Conservation (phyloP, 805 yeast genomes). For the Ogataea ramenticola region DNA sequence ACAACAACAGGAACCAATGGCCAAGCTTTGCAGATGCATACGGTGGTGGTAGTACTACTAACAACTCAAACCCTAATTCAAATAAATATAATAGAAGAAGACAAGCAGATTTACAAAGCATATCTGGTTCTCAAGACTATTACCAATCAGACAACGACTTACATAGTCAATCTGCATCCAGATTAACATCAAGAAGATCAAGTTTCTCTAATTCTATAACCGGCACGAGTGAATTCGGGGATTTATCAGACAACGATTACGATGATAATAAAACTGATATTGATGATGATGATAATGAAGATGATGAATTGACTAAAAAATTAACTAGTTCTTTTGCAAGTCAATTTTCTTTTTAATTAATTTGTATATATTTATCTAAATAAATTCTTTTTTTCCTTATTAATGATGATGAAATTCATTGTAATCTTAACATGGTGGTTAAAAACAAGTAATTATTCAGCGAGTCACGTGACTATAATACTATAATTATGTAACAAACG, state of each 20-base stretch:
- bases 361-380: conserved; percentile 1
- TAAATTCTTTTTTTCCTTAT: background rate
- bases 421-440: too few species aligned
- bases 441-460: too few species aligned
- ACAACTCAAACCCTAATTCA: too few species aligned
- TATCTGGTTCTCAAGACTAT: background rate
- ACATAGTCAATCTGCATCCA: background rate
- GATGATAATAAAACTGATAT: background rate
- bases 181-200: conserved; percentile 10
- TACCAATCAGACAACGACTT: background rate
- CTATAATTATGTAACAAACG: too few species aligned
- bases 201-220: conserved; percentile 20
- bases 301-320: conserved; percentile 29
- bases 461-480: too few species aligned
- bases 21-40: conserved; percentile 1
- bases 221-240: background rate
- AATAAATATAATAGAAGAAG: conserved; percentile 4
- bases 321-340: conserved; percentile 34
- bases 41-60: conserved; percentile 4
- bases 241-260: conserved; percentile 12
- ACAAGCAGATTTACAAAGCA: background rate
- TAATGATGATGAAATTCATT: too few species aligned
- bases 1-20: too few species aligned
- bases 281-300: conserved; percentile 6
- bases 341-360: conserved; percentile 16